Conservation (phyloP, 1,284 basidiomycete genomes). For the Phellopilus nigrolimitatus region DNA sequence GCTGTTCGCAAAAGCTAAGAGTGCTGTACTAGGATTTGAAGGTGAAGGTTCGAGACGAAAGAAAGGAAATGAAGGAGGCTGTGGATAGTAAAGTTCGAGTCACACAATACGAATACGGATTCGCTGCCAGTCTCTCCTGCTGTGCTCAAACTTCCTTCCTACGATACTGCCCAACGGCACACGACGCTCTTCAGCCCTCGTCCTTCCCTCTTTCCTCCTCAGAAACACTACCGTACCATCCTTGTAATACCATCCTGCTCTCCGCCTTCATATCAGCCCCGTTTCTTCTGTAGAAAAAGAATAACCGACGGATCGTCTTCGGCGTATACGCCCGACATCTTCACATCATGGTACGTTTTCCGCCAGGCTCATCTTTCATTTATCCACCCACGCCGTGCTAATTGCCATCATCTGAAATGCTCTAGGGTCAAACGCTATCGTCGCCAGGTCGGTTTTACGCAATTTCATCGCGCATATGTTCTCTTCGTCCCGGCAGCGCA, state of each 20-base stretch:
- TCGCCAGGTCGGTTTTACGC: slow-evolving; percentile 44
- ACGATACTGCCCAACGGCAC: slow-evolving; percentile 10
- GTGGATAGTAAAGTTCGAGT: background rate
- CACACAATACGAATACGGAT: background rate
- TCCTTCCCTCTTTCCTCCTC: background rate
- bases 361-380: background rate
- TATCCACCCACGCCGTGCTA: background rate
- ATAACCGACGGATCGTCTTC: background rate
- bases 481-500: slow-evolving; percentile 11
- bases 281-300: slow-evolving; percentile 2
- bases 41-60: too few relatives aligned
- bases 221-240: background rate
- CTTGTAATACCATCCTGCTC: background rate
- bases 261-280: background rate
- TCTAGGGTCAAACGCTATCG: slow-evolving; percentile 71
- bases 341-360: slow-evolving; percentile 17
- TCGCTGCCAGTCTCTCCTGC: background rate
- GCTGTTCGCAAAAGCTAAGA: too few relatives aligned
- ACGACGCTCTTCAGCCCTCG: slow-evolving; percentile 3
- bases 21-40: too few relatives aligned
- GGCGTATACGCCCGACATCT: slow-evolving; percentile 6
- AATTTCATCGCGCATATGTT: background rate
- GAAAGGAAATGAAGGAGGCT: too few relatives aligned
- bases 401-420: background rate
- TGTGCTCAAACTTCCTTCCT: too few relatives aligned